Conservation (phyloP, 768 basidiomycete species). For the Rhodotorula kratochvilovae region DNA sequence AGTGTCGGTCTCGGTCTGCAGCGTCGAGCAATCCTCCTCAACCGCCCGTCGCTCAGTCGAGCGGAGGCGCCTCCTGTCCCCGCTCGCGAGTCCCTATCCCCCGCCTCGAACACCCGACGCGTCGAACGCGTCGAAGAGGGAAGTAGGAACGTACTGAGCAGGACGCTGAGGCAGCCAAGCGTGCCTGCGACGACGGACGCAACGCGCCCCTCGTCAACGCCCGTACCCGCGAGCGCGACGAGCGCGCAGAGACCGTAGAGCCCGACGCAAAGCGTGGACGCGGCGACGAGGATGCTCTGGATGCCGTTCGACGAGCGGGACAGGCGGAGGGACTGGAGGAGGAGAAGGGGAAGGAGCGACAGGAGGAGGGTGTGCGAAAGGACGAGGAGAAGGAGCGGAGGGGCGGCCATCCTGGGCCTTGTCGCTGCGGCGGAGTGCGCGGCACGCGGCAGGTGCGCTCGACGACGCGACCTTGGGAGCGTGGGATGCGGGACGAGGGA, state of each 20-base stretch:
- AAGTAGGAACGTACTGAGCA: background rate
- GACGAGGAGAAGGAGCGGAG: background rate
- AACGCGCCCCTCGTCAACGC: background rate
- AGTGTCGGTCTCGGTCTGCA: too few species aligned
- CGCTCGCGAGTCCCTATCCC: too few species aligned
- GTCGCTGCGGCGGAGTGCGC: too few species aligned
- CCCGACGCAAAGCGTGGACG: background rate
- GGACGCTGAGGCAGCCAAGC: background rate
- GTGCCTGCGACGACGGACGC: background rate
- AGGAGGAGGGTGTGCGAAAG: background rate
- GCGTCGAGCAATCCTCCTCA: too few species aligned
- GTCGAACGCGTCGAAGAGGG: background rate
- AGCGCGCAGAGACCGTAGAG: conserved; percentile 5
- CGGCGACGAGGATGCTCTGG: background rate
- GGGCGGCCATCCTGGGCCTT: background rate
- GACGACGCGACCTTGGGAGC: too few species aligned
- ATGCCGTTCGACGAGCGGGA: background rate
- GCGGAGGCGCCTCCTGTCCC: background rate
- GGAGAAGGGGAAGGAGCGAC: background rate
- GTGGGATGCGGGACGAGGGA: too few species aligned
- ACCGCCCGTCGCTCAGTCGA: background rate
- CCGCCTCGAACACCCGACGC: background rate
- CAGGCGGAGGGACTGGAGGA: background rate
- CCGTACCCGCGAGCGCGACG: background rate
- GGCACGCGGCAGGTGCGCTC: too few species aligned